Percentiles rank a stretch among this genome's conserved stretches.
Evolutionary conservation across 2,329 filamentous ascomycete genomes (phyloP).

Genomic region (Cladorrhinum sp.): DNA sequence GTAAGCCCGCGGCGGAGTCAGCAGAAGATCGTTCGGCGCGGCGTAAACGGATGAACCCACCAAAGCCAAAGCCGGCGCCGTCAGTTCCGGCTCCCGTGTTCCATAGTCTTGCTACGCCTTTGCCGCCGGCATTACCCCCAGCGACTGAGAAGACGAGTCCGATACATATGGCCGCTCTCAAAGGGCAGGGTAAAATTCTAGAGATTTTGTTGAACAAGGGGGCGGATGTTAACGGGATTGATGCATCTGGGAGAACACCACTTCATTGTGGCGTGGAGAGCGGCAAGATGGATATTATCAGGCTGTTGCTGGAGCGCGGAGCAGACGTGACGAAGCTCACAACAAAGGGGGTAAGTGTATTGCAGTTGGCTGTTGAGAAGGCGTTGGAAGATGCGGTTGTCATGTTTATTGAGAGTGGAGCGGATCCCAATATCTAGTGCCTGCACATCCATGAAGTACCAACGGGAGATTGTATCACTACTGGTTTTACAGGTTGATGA

Average conservation of each 20-base stretch:
- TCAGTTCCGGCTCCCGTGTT: constrained; percentile 22
- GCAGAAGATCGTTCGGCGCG: constrained; percentile 17
- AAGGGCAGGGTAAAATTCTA: constrained; percentile 24
- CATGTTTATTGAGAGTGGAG: constrained; percentile 24
- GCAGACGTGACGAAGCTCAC: constrained; percentile 19
- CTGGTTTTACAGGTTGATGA: not conserved
- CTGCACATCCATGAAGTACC: not conserved
- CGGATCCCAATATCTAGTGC: constrained; percentile 21
- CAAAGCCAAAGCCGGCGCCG: not conserved
- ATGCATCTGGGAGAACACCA: constrained; percentile 22
- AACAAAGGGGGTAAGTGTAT: constrained; percentile 17
- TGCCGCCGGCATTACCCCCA: constrained; percentile 1
- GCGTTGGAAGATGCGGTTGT: constrained; percentile 25
- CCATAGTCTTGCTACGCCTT: constrained; percentile 10
- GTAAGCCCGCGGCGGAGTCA: constrained; percentile 14
- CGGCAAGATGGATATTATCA: constrained; percentile 16
- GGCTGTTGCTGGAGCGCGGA: constrained; percentile 18
- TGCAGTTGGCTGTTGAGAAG: constrained; percentile 24
- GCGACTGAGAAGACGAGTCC: constrained; percentile 18
- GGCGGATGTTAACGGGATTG: constrained; percentile 19
- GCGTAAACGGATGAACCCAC: constrained; percentile 8
- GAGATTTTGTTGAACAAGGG: constrained; percentile 24
- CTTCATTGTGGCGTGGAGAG: constrained; percentile 25
- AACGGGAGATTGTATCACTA: too few relatives aligned
- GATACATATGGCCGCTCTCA: constrained; percentile 24